Conservation (phyloP, 1,284 basidiomycete genomes). For the Golubevia sp. region DNA sequence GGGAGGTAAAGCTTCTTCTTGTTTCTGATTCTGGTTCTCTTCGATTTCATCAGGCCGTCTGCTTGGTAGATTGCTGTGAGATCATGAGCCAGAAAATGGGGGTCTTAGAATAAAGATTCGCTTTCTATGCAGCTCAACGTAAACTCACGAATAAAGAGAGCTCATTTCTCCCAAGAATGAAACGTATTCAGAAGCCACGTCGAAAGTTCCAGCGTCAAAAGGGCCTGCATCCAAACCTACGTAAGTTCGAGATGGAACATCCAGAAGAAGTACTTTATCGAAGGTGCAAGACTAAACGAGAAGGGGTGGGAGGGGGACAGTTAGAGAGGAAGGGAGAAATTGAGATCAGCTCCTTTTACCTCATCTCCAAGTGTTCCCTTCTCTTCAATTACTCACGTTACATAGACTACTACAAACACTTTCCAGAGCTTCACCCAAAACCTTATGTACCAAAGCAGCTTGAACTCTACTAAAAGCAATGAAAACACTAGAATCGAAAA, state of each 20-base stretch:
- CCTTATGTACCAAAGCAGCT: conserved; percentile 23
- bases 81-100: not conserved
- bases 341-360: not conserved
- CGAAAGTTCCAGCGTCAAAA: conserved; percentile 45
- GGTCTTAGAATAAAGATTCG: not conserved
- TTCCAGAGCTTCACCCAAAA: conserved; percentile 19
- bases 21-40: not conserved
- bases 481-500: conserved; percentile 52
- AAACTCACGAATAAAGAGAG: conserved; percentile 27
- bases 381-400: conserved; percentile 3
- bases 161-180: conserved; percentile 43
- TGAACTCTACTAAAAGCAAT: conserved; percentile 50
- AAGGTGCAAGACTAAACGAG: conserved; percentile 28
- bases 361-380: not conserved
- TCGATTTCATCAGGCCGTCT: not conserved
- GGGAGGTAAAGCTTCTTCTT: not conserved
- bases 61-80: conserved; percentile 2
- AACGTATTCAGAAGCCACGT: conserved; percentile 50
- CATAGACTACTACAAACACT: conserved; percentile 8
- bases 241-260: conserved; percentile 49
- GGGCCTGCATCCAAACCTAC: conserved; percentile 48
- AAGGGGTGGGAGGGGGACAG: not conserved
- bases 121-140: not conserved
- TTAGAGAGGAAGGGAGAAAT: not conserved
- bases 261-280: conserved; percentile 51